Conservation (phyloP, 2,329 filamentous ascomycete genomes). For the Clonostachys rhizophaga region DNA sequence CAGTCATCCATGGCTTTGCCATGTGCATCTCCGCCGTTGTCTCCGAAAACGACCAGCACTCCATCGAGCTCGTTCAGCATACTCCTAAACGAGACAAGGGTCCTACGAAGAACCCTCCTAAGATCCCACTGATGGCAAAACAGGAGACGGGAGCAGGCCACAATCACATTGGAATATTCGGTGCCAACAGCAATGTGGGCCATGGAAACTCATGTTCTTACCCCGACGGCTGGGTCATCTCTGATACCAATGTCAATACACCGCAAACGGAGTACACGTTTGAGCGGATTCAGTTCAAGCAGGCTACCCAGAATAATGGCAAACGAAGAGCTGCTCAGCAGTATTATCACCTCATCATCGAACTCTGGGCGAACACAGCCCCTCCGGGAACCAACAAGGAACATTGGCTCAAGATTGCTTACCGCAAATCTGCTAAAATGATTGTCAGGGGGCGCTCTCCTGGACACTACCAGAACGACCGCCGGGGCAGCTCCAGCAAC, state of each 20-base stretch:
- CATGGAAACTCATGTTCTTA: constrained; percentile 19
- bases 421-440: constrained; percentile 71
- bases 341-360: constrained; percentile 86
- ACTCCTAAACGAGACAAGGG: constrained; percentile 90
- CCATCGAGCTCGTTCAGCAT: constrained; percentile 82
- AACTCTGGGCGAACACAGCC: constrained; percentile 70
- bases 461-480: constrained; percentile 72
- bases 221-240: constrained; percentile 30
- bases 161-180: not conserved
- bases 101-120: constrained; percentile 69
- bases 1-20: constrained; percentile 68
- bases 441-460: constrained; percentile 83
- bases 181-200: not conserved
- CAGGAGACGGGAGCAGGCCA: not conserved
- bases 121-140: constrained; percentile 64
- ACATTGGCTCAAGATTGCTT: constrained; percentile 66
- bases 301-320: constrained; percentile 89
- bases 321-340: constrained; percentile 87
- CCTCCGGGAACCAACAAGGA: constrained; percentile 37
- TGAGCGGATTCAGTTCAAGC: constrained; percentile 91
- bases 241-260: constrained; percentile 21
- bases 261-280: constrained; percentile 59
- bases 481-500: constrained; percentile 64
- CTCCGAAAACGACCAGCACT: constrained; percentile 69
- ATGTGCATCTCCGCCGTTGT: constrained; percentile 84